Conservation (phyloP, 176 grass and related monocot species). For the Oryza meridionalis region DNA sequence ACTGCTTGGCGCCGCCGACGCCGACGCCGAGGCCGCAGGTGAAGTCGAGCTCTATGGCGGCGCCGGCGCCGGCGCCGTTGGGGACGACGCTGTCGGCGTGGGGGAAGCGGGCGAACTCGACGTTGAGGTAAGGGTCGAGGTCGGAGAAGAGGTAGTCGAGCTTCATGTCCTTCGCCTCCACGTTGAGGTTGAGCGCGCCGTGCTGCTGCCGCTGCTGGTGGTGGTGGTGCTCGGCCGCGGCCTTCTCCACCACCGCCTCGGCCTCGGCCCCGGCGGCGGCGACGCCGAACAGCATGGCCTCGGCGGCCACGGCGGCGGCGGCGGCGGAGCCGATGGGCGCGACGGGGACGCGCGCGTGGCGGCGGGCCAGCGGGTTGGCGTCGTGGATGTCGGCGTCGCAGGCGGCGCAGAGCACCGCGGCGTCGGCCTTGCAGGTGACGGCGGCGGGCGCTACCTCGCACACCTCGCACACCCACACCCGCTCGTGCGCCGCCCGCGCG, state of each 20-base stretch:
- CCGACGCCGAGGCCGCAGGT: conserved; percentile 43
- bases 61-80: conserved; percentile 23
- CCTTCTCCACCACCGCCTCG: conserved; percentile 37
- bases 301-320: conserved; percentile 21
- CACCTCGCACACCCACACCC: conserved; percentile 83
- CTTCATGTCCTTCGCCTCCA: conserved; percentile 53
- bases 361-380: conserved; percentile 81
- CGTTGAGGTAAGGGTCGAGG: conserved; percentile 65
- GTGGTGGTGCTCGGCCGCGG: background rate
- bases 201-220: conserved; percentile 3
- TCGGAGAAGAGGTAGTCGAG: conserved; percentile 68
- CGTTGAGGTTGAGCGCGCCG: conserved; percentile 60
- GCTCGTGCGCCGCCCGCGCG: conserved; percentile 50
- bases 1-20: conserved; percentile 42
- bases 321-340: conserved; percentile 51
- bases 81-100: conserved; percentile 82
- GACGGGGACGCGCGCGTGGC: conserved; percentile 77
- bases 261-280: conserved; percentile 1
- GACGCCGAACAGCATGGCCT: conserved; percentile 46
- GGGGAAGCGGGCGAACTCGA: conserved; percentile 56
- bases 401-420: conserved; percentile 67
- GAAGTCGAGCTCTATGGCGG: conserved; percentile 51
- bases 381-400: conserved; percentile 91
- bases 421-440: conserved; percentile 94
- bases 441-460: conserved; percentile 78